Evolutionary conservation across 1,284 basidiomycete genomes (phyloP).

Genomic region (Wallemia ichthyophaga): DNA sequence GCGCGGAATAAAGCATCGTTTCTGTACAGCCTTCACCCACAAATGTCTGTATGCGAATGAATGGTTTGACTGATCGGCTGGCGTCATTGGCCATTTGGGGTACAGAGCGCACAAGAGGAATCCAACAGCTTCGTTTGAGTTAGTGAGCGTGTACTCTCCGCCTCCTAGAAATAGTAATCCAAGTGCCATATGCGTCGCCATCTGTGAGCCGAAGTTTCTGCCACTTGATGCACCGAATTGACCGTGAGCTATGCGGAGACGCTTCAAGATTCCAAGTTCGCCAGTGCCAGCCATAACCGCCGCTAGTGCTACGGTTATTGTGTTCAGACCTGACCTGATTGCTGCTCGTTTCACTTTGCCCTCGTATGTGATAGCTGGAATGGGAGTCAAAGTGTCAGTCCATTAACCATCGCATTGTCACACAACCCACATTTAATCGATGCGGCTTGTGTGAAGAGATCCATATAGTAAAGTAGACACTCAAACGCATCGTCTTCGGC

Average conservation of each 20-base stretch:
- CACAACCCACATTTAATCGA: constrained; percentile 16
- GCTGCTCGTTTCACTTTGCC: constrained; percentile 55
- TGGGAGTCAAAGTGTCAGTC: not conserved
- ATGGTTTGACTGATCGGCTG: constrained; percentile 66
- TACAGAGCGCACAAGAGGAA: constrained; percentile 70
- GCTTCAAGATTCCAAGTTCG: constrained; percentile 59
- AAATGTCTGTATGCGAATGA: constrained; percentile 78
- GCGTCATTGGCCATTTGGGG: constrained; percentile 45
- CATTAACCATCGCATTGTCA: not conserved
- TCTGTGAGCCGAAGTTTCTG: constrained; percentile 63
- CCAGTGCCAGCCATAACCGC: constrained; percentile 93
- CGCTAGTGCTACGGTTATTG: constrained; percentile 53
- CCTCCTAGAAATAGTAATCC: constrained; percentile 82
- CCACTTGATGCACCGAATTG: constrained; percentile 35
- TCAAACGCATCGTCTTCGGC: constrained; percentile 58
- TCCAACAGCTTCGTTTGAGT: constrained; percentile 67
- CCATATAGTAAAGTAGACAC: constrained; percentile 48
- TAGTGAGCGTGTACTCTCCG: constrained; percentile 72
- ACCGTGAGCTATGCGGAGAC: constrained; percentile 74
- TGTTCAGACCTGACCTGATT: constrained; percentile 59
- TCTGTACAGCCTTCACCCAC: constrained; percentile 84
- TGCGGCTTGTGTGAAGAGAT: constrained; percentile 26
- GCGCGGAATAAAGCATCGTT: constrained; percentile 60
- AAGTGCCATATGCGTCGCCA: constrained; percentile 66
- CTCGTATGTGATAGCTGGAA: constrained; percentile 40